A percentile compares a stretch with the other conserved stretches of the same genome.
These are phyloP conservation scores for Xylaria flabelliformis DNA, from an alignment of 495 filamentous ascomycete genomes.

Conservation along the genomic window DNA sequence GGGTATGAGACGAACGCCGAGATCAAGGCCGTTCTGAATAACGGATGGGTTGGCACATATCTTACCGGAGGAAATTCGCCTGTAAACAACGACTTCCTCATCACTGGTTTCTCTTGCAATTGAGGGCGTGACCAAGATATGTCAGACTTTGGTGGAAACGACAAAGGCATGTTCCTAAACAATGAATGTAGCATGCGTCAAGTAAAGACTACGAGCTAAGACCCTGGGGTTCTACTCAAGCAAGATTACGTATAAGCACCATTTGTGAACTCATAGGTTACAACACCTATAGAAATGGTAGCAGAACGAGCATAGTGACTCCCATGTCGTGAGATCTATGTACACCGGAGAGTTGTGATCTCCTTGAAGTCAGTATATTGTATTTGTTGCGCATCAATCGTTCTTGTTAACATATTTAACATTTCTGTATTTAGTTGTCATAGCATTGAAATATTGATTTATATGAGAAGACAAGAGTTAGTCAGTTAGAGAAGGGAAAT, in stretches of 20 bases:
- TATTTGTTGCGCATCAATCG: no score
- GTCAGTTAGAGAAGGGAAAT: no score
- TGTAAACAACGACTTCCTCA: not conserved
- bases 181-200: not conserved
- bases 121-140: not conserved
- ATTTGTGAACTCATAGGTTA: not conserved
- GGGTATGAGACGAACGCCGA: not conserved
- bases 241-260: not conserved
- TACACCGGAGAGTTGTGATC: no score
- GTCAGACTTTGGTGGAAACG: not conserved
- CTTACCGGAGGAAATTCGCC: not conserved
- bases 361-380: no score
- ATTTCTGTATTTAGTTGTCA: no score
- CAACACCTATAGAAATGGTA: no score
- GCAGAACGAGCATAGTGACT: no score
- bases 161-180: not conserved
- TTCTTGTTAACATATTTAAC: not conserved
- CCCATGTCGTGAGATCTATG: no score
- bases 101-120: conserved; percentile 2
- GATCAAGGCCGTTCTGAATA: conserved; percentile 7
- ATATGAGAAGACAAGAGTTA: not conserved
- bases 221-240: not conserved
- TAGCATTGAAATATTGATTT: no score
- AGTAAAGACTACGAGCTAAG: not conserved
- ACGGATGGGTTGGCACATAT: conserved; percentile 17